Percentiles rank a stretch among this genome's conserved stretches.
Evolutionary conservation across 306 rosid species (phyloP).

Genomic region (Cucurbita maxima): DNA sequence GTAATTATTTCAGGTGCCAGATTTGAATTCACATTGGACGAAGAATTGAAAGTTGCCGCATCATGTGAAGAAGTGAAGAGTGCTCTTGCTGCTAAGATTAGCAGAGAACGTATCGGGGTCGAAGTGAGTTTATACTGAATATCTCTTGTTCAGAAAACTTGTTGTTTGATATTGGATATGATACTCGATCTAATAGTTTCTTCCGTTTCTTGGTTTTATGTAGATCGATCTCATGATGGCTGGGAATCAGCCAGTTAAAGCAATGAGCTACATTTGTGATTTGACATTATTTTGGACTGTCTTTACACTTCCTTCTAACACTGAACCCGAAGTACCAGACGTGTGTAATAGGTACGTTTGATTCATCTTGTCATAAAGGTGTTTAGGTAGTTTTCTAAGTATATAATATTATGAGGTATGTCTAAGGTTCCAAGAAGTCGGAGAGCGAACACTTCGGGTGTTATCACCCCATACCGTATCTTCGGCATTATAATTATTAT

Average conservation of each 20-base stretch:
- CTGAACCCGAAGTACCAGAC: conserved; percentile 45
- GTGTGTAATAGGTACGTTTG: conserved; percentile 53
- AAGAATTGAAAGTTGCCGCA: conserved; percentile 76
- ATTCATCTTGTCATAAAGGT: background rate
- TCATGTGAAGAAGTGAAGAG: conserved; percentile 64
- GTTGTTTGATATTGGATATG: background rate
- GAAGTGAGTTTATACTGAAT: conserved; percentile 34
- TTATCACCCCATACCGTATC: background rate
- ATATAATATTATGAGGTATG: background rate
- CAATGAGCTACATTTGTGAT: conserved; percentile 54
- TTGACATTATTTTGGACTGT: conserved; percentile 61
- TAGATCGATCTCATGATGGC: conserved; percentile 79
- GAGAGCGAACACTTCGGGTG: background rate
- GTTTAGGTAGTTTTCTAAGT: background rate
- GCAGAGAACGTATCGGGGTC: conserved; percentile 81
- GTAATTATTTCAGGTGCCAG: conserved; percentile 54
- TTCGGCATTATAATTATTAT: background rate
- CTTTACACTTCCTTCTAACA: conserved; percentile 50
- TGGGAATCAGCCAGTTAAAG: conserved; percentile 75
- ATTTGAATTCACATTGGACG: conserved; percentile 59
- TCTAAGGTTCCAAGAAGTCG: background rate
- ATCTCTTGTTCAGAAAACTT: conserved; percentile 1
- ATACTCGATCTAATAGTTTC: background rate
- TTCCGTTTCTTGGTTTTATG: conserved; percentile 4
- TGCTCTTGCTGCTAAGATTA: conserved; percentile 77